Base-by-base conservation (phyloP, 1,139 yeast species). In the Kodamaea plutei region DNA sequence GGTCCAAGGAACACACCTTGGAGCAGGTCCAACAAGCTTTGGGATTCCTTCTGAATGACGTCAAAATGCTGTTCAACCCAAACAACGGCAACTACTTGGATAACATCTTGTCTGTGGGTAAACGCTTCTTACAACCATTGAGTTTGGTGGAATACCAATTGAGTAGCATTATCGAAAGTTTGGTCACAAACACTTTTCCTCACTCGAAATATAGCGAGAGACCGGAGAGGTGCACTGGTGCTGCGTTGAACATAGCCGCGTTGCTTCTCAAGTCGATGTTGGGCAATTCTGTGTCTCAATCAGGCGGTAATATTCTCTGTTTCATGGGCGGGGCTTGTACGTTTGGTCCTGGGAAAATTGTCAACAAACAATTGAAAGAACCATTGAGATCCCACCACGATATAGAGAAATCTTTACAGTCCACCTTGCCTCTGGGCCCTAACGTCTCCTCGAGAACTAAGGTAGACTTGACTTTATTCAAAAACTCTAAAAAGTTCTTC, bases 251-350 rank as follows among this genome's bases (percentile, higher is more conserved):
- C 40, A 58, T 81, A n/a, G 82, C 85, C 0, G 51, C 73, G 2
- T 61, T 69, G 26, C 47, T 82, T 8, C 49, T 81, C 20, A 70
- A 69, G 31, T 50, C 69, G 1, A 49, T 66, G 11, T 45, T 67
- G 23, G 72, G 70, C 2, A 43, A 40, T 14, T 46, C 44, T 6
- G 48, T 50, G 7, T 39, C 46, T 4, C 59, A 73, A 1, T 61
- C 73, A 8, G 87, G 87, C 0, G 77, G 84, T 0, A 76, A 81
- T 37, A 52, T 81, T 8, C 54, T 81, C 54, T 58, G 77, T 23
- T 81, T 82, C 43, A 48, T 73, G 4, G 78, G 76, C 6, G 82
- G 82, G 1, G 75, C 76, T 5, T 70, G 79, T 43, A 76, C 81
- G 2, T 52, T 52, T 37, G 83, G 83, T 1, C 77, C 79, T 0